Evolutionary conservation across 2,329 filamentous ascomycete species (phyloP).

Genomic region (Penicillium paneum): DNA sequence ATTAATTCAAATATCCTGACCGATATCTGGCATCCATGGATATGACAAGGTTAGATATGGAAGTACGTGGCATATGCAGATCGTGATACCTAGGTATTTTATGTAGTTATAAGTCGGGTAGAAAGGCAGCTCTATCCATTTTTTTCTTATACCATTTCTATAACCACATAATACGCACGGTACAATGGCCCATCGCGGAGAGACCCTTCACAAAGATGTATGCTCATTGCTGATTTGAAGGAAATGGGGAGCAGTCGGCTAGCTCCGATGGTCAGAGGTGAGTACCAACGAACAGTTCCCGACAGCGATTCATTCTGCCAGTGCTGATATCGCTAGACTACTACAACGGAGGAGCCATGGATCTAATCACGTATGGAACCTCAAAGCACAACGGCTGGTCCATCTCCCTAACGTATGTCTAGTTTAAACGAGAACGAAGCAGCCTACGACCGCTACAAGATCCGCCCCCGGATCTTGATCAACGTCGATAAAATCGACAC

Average conservation of each 20-base stretch:
- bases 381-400: not conserved
- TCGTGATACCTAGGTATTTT: too few relatives aligned
- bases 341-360: conserved; percentile 58
- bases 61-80: too few relatives aligned
- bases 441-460: conserved; percentile 52
- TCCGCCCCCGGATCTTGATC: conserved; percentile 47
- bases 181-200: conserved; percentile 33
- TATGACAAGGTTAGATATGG: too few relatives aligned
- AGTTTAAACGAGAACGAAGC: conserved; percentile 52
- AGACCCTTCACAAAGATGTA: conserved; percentile 30
- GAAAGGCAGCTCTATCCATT: not conserved
- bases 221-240: conserved; percentile 43
- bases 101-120: too few relatives aligned
- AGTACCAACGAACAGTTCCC: not conserved
- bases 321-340: conserved; percentile 44
- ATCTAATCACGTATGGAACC: conserved; percentile 46
- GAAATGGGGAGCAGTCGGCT: conserved; percentile 39
- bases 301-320: not conserved
- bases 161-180: not conserved
- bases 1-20: too few relatives aligned
- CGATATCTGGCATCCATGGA: too few relatives aligned
- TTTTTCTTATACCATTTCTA: not conserved
- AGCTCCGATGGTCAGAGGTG: conserved; percentile 41
- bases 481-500: conserved; percentile 47
- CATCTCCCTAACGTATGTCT: not conserved